phyloP scores from a whole-genome alignment of 2,329 filamentous ascomycete genomes.

The Ilyonectria sp. region DNA sequence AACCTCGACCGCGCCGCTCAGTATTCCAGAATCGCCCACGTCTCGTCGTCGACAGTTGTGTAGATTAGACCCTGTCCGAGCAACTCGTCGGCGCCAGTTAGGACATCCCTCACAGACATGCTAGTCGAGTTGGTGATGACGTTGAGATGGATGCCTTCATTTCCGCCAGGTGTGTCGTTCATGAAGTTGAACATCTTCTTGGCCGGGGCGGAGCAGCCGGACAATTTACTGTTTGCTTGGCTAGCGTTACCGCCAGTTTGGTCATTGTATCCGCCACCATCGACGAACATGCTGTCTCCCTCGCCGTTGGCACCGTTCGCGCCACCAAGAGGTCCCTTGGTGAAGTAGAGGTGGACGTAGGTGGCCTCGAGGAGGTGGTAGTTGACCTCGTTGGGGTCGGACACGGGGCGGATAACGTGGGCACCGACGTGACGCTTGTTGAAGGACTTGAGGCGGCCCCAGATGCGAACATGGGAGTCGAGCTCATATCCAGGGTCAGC shows the following conservation, averaged over 20 bases:
- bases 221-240: constrained; percentile 57
- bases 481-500: constrained; percentile 71
- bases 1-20: constrained; percentile 48
- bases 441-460: constrained; percentile 87
- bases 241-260: constrained; percentile 55
- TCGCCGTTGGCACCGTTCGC: constrained; percentile 58
- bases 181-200: constrained; percentile 82
- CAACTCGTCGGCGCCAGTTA: constrained; percentile 86
- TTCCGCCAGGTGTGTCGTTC: constrained; percentile 76
- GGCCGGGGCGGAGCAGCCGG: constrained; percentile 69
- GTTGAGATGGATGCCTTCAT: constrained; percentile 88
- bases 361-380: constrained; percentile 94
- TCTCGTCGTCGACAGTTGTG: constrained; percentile 93
- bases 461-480: constrained; percentile 88
- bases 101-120: constrained; percentile 79
- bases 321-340: constrained; percentile 73
- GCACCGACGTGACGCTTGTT: constrained; percentile 87
- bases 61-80: constrained; percentile 82
- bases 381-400: constrained; percentile 92
- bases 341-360: constrained; percentile 88
- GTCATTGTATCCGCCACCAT: constrained; percentile 61
- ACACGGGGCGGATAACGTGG: constrained; percentile 84
- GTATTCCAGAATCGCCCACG: constrained; percentile 87
- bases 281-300: constrained; percentile 70
- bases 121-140: constrained; percentile 78